phyloP scores from a whole-genome alignment of 371 early-diverging fungal genomes.

The Dichotomocladium elegans region DNA sequence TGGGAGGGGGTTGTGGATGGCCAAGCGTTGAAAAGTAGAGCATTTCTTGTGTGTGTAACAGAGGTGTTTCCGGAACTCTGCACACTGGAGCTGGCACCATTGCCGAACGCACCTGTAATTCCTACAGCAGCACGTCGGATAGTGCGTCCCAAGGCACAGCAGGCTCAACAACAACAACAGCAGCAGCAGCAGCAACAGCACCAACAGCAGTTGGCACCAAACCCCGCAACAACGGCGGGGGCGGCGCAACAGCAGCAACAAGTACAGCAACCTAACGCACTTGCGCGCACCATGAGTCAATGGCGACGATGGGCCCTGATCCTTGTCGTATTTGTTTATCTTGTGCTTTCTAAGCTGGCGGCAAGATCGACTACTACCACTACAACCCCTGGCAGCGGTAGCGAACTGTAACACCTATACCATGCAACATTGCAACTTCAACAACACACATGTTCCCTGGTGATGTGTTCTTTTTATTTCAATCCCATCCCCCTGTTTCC shows the following conservation, averaged over 20 bases:
- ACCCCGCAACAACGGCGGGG: neutral
- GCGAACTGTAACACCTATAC: neutral
- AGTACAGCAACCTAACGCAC: conserved; percentile 19
- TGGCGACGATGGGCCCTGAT: conserved; percentile 57
- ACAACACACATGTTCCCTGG: too few species aligned
- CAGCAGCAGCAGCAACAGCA: conserved; percentile 12
- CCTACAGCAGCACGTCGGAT: conserved; percentile 7
- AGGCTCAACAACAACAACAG: conserved; percentile 1
- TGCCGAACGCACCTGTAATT: conserved; percentile 28
- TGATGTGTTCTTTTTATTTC: too few species aligned
- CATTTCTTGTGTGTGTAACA: conserved; percentile 11
- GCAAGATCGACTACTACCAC: conserved; percentile 26
- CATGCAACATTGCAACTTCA: too few species aligned
- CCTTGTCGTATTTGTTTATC: conserved; percentile 51
- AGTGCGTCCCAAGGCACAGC: conserved; percentile 1
- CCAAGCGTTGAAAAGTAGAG: neutral
- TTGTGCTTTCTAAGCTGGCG: conserved; percentile 39
- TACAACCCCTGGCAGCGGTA: neutral
- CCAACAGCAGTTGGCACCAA: conserved; percentile 9
- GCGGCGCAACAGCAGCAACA: conserved; percentile 24
- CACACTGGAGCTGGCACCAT: conserved; percentile 46
- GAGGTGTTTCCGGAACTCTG: conserved; percentile 81
- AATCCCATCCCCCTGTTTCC: too few species aligned
- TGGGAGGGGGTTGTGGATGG: neutral
- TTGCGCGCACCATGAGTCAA: conserved; percentile 35